Evolutionary conservation across 116 monocot species (phyloP), one percentile per base, ranked within the genome.

Genomic region (Phalaenopsis hybrid): DNA sequence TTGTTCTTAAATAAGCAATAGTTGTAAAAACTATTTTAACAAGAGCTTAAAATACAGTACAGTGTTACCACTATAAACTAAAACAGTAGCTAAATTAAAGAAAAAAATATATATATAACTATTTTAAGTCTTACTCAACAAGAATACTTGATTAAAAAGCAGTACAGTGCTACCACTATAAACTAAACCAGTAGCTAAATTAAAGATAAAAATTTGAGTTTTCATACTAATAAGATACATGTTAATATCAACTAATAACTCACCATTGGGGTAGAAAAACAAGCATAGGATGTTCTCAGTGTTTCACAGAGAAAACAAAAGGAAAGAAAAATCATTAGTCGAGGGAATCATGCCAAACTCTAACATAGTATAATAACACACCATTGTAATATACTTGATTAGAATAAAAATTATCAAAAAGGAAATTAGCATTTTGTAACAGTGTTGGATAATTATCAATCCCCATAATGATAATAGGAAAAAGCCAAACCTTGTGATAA

Each of bases 401-500:
- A 75, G 37, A 65, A 65, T 65, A n/a, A 65, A 65, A 65, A 65
- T 25, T n/a, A 65, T 65, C 13, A 70, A 5, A 70, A 70, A 70
- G 33, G 70, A 70, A 70, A 37, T 15, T 33, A 34, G 15, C 16
- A 70, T 7, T 37, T 70, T 15, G 70, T 31, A 70, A 70, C 15
- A 79, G 33, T 21, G 34, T 41, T 11, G 6, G 23, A 43, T 13
- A 79, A 58, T 28, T 20, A 7, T 18, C 21, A 79, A 25, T 79
- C 46, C 51, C 12, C 18, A 51, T 50, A 78, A 4, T 46, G 73
- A 74, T 18, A 55, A 6, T 5, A 74, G 44, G 49, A 83, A 55
- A 81, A 34, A 8, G 80, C 7, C 76, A 79, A 85, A 92, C 94
- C 94, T 89, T 94, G 23, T 79, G 83, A 83, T 69, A 44, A 44